phyloP scores from a whole-genome alignment of 1,284 basidiomycete species.

The Termitomyces sp. region DNA sequence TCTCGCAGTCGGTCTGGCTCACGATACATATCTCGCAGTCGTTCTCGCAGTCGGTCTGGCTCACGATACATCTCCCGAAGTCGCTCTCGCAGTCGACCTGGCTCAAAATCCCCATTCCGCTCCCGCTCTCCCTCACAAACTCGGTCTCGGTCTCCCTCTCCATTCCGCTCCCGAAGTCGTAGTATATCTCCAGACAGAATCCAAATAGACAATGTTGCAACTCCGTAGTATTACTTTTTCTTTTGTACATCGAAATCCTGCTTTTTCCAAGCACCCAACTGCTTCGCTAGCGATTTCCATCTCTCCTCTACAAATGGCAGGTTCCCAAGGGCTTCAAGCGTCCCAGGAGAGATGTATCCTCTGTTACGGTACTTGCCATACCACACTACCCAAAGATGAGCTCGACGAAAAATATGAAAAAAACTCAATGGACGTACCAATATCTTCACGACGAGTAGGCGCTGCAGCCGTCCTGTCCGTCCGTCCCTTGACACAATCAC shows the following conservation, averaged over 20 bases:
- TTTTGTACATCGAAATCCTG: constrained; percentile 51
- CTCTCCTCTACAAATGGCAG: constrained; percentile 64
- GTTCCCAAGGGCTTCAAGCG: constrained; percentile 41
- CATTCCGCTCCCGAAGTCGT: constrained; percentile 49
- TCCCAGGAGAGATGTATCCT: constrained; percentile 63
- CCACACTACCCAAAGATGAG: constrained; percentile 49
- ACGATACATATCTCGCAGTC: constrained; percentile 32
- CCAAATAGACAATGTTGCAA: constrained; percentile 30
- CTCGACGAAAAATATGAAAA: background rate
- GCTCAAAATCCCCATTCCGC: constrained; percentile 21
- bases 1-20: constrained; percentile 46
- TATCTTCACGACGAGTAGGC: constrained; percentile 82
- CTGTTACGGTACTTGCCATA: constrained; percentile 71
- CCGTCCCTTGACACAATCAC: constrained; percentile 73
- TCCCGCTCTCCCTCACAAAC: constrained; percentile 29
- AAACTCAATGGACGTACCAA: constrained; percentile 48
- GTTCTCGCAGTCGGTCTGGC: constrained; percentile 42
- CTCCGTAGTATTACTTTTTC: constrained; percentile 22
- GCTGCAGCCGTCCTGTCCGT: constrained; percentile 68
- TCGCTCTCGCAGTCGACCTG: constrained; percentile 39
- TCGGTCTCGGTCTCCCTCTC: constrained; percentile 20
- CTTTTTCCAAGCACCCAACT: constrained; percentile 56
- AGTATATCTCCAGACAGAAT: constrained; percentile 59
- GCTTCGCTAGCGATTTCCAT: constrained; percentile 59
- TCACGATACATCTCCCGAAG: constrained; percentile 33